Evolutionary conservation across 2,329 filamentous ascomycete species (phyloP).

Genomic region (Epicoccum nigrum): DNA sequence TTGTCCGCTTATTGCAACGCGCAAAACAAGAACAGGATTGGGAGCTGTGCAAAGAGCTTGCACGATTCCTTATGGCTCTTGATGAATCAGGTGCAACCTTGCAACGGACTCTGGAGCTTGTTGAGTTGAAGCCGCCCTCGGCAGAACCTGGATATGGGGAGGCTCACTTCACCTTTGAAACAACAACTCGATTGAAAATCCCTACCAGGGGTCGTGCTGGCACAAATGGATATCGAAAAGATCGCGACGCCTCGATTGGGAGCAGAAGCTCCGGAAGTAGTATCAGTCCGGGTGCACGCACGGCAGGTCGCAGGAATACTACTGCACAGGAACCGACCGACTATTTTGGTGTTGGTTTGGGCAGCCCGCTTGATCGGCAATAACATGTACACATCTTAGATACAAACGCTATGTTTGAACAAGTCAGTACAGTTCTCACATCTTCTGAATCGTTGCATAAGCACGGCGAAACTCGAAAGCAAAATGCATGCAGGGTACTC

Average conservation of each 20-base stretch:
- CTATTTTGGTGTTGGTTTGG: conserved; percentile 32
- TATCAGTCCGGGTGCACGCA: conserved; percentile 23
- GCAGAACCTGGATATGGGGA: conserved; percentile 30
- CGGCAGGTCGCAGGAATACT: conserved; percentile 20
- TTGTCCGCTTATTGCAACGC: conserved; percentile 78
- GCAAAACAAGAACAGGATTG: conserved; percentile 88
- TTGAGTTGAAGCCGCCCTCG: conserved; percentile 44
- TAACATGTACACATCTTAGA: neutral
- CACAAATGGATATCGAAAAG: conserved; percentile 22
- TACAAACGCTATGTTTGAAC: too few species aligned
- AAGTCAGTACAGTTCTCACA: too few species aligned
- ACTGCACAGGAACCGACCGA: conserved; percentile 20
- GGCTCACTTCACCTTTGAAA: conserved; percentile 43
- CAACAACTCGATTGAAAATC: conserved; percentile 35
- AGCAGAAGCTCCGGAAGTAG: conserved; percentile 24
- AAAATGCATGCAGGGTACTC: neutral
- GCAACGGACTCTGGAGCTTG: conserved; percentile 68
- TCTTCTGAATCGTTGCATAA: neutral
- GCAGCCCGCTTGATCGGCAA: conserved; percentile 6
- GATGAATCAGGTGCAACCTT: conserved; percentile 85
- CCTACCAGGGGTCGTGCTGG: conserved; percentile 29
- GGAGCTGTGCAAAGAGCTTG: conserved; percentile 94
- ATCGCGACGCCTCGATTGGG: conserved; percentile 8
- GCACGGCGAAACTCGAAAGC: neutral
- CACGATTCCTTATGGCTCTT: conserved; percentile 91